Evolutionary conservation across 2,329 filamentous ascomycete genomes (phyloP), one percentile per base, ranked within the genome.

Genomic region (Claviceps spartinae): DNA sequence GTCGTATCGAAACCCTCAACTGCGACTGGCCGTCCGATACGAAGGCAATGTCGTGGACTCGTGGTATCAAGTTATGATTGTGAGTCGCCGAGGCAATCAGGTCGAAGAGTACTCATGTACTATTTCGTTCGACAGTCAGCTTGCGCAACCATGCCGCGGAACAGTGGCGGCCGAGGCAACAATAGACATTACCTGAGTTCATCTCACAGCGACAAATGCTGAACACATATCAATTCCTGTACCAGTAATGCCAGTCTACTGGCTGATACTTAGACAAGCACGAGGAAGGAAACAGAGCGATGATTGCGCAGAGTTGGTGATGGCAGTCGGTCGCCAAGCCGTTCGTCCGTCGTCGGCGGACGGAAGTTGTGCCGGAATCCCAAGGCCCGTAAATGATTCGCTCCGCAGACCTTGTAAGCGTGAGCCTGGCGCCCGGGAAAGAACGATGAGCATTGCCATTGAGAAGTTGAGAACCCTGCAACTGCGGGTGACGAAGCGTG

Each of bases 371-470:
- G 6, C 41, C 30, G 30, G 30, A 24, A 14, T 3, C 30, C 26
- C 45, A 18, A 9, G 14, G 22, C 14, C 51, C 51, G 38, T 43
- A 37, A 37, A 47, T 37, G 37, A 36, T 41, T 43, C 22, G 43
- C 14, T 41, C 38, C 52, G 36, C 20, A 18, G 24, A 30, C 26
- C 52, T n/a, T 52, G 49, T 47, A 13, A 40, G 38, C 30, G 47
- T 41, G 48, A 44, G 41, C n/a, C n/a, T 22, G 45, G 8, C 24
- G 45, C 30, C 47, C 51, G 53, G 51, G 55, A 57, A 53, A 58
- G 56, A 59, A 64, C 65, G 64, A 67, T 65, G 63, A 59, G 64
- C 64, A 63, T 67, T n/a, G n/a, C n/a, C n/a, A n/a, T n/a, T n/a
- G n/a, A n/a, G n/a, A n/a, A n/a, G n/a, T n/a, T 65, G 63, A 63